Evolutionary conservation across 2,329 filamentous ascomycete genomes (phyloP).

Genomic region (Colletotrichum nymphaeae): DNA sequence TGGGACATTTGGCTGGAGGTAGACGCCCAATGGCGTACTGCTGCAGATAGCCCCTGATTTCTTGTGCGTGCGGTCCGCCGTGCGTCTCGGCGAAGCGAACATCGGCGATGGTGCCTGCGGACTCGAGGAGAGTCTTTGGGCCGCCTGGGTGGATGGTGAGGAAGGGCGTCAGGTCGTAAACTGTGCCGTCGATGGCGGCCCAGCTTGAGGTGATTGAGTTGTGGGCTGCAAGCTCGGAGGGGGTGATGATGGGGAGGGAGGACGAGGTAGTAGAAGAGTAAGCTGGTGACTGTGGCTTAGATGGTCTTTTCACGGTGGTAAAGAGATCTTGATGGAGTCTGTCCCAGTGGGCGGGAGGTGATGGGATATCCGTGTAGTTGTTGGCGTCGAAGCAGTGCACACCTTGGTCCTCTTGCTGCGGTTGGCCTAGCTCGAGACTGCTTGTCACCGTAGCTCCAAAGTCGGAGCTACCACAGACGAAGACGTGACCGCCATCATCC

Average conservation of each 20-base stretch:
- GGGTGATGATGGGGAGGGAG: neutral
- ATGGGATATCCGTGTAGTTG: neutral
- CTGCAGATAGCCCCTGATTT: slow-evolving; percentile 27
- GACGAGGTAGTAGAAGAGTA: neutral
- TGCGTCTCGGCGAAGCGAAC: slow-evolving; percentile 23
- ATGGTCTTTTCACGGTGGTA: neutral
- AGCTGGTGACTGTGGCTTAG: neutral
- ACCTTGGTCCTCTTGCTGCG: neutral
- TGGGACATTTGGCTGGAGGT: neutral
- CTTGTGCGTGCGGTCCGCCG: slow-evolving; percentile 25
- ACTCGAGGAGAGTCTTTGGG: slow-evolving; percentile 29
- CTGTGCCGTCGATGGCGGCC: slow-evolving; percentile 88
- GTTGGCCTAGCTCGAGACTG: slow-evolving; percentile 7
- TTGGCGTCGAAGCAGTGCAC: neutral
- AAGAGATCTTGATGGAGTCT: slow-evolving; percentile 31
- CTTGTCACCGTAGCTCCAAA: slow-evolving; percentile 24
- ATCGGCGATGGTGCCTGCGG: slow-evolving; percentile 28
- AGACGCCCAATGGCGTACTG: slow-evolving; percentile 16
- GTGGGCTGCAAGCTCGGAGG: slow-evolving; percentile 19
- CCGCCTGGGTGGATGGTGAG: slow-evolving; percentile 91
- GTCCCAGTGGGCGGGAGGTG: slow-evolving; percentile 2
- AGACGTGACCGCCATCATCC: slow-evolving; percentile 16
- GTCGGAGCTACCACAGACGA: slow-evolving; percentile 27
- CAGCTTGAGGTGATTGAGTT: slow-evolving; percentile 58
- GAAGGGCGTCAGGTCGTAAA: slow-evolving; percentile 95